These are phyloP conservation scores for Fusarium cyanostomum DNA, from an alignment of 2,329 filamentous ascomycete species.

Conservation along the genomic window DNA sequence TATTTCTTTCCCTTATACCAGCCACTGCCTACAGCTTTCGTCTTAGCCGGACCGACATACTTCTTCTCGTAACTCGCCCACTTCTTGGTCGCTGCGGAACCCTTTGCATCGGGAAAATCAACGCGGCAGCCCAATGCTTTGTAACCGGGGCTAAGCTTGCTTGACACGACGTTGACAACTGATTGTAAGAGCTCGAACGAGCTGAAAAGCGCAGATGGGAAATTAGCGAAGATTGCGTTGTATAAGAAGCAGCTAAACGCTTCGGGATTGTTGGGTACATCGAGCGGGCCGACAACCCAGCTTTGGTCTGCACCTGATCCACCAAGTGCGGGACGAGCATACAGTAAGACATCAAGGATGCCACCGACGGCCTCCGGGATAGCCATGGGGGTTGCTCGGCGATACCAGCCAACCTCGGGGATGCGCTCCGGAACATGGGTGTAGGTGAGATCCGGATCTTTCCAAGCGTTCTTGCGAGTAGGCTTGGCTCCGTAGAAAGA, in stretches of 20 bases:
- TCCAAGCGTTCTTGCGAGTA: conserved; percentile 13
- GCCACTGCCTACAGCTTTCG: conserved; percentile 8
- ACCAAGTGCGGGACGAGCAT: conserved; percentile 12
- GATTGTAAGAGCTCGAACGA: conserved; percentile 10
- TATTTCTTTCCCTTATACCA: conserved; percentile 8
- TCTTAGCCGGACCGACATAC: conserved; percentile 19
- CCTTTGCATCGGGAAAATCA: conserved; percentile 20
- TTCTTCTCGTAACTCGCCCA: conserved; percentile 19
- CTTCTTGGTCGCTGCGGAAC: conserved; percentile 6
- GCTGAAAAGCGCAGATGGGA: conserved; percentile 18
- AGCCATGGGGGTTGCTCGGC: conserved; percentile 23
- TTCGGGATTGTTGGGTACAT: conserved; percentile 4
- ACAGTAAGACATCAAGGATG: conserved; percentile 21
- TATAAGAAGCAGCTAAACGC: conserved; percentile 23
- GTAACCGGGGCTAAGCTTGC: conserved; percentile 6
- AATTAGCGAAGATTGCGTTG: conserved; percentile 21
- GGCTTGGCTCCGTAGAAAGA: conserved; percentile 28
- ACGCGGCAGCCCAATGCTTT: conserved; percentile 21
- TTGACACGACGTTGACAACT: conserved; percentile 5
- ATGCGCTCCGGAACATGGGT: conserved; percentile 25
- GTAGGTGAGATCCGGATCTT: conserved; percentile 16
- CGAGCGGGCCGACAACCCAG: conserved; percentile 11
- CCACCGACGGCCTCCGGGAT: conserved; percentile 18
- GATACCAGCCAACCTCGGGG: conserved; percentile 25
- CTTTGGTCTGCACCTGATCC: conserved; percentile 17